Evolutionary conservation across 2,329 filamentous ascomycete genomes (phyloP).

Genomic region (Penicillium digitatum): DNA sequence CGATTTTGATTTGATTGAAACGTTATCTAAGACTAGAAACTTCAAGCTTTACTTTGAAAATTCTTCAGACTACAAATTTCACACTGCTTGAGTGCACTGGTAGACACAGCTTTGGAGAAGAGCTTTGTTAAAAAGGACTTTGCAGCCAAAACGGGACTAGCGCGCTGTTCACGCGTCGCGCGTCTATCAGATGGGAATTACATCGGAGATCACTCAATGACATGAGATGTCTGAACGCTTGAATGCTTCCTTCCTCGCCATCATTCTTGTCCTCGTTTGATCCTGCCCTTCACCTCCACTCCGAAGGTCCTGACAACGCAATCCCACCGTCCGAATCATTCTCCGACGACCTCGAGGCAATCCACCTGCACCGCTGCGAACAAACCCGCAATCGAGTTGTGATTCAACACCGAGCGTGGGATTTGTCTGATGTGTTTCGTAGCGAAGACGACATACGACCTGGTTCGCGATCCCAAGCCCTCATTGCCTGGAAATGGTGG

Average conservation of each 20-base stretch:
- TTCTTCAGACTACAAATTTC: neutral
- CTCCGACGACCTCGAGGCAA: conserved; percentile 41
- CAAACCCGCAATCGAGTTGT: conserved; percentile 37
- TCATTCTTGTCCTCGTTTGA: conserved; percentile 49
- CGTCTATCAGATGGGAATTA: conserved; percentile 24
- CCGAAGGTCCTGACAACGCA: conserved; percentile 35
- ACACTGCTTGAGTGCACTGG: neutral
- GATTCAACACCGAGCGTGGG: conserved; percentile 44
- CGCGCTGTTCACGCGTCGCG: conserved; percentile 26
- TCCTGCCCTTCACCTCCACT: conserved; percentile 48
- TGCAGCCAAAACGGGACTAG: conserved; percentile 24
- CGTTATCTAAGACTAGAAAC: neutral
- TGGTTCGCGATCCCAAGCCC: conserved; percentile 21
- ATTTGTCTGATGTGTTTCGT: conserved; percentile 41
- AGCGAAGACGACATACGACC: conserved; percentile 42
- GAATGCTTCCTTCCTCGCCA: conserved; percentile 36
- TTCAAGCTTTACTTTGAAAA: neutral
- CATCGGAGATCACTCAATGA: conserved; percentile 7
- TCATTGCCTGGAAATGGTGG: neutral
- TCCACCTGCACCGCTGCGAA: conserved; percentile 34
- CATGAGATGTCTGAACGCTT: conserved; percentile 22
- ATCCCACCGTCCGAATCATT: conserved; percentile 33
- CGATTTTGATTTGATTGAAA: neutral
- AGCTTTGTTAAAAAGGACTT: neutral
- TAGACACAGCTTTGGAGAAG: neutral